Evolutionary conservation across 148 eudicot genomes (phyloP), one percentile per base, ranked within the genome.

Genomic region (Rheum nobile): DNA sequence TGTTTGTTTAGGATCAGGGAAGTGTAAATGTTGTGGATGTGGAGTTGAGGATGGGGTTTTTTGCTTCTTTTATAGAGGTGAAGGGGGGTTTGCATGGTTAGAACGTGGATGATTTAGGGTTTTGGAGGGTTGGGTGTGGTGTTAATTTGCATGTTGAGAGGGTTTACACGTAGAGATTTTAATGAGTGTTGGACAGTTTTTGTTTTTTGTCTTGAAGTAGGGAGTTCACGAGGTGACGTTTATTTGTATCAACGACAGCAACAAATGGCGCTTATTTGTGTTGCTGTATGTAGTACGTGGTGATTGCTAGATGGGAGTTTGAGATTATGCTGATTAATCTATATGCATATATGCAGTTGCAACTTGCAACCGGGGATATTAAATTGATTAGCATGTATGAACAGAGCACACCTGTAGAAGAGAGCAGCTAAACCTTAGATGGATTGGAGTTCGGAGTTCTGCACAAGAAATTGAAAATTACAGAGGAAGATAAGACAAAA

Each of bases 91-190:
- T 75, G 78, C 78, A 75, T 75, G 81, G 19, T 19, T 57, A 71
- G 42, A 74, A 79, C 81, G 81, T 75, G 81, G 72, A 55, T 37
- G 43, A 13, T 32, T 44, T 29, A 5, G 28, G 72, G 12, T 0
- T 8, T 78, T 41, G 22, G 65, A 8, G 21, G 41, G n/a, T 39
- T 32, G 8, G 4, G 52, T 74, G 74, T 70, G 75, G 77, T 79
- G 81, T 71, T 47, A 24, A 46, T n/a, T 1, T 79, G 74, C 81
- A 79, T 74, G 81, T 41, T 29, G 50, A 32, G 12, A 74, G 71
- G 68, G 71, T 54, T 55, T 55, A 74, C 81, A 79, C 81, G 81
- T 57, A 9, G 39, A 2, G 39, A 37, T 37, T 37, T 37, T 57
- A 57, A n/a, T 61, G 4, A 61, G 19, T 61, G n/a, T 16, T 21